Evolutionary conservation across 1,284 basidiomycete species (phyloP).

Genomic region (Fereydounia khargensis): DNA sequence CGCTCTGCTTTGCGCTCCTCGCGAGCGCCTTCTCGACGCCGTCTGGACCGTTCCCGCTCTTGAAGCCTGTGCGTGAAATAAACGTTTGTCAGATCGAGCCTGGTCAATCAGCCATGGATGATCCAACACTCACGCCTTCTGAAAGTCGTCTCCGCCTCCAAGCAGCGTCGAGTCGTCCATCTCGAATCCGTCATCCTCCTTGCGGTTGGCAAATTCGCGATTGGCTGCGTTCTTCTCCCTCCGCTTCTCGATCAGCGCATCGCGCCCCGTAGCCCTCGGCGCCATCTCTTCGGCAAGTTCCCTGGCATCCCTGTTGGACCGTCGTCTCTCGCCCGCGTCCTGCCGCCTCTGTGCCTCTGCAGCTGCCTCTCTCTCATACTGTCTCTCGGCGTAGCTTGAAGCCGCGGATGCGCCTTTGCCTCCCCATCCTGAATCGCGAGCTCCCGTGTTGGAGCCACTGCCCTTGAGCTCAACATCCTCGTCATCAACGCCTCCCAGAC

Average conservation of each 20-base stretch:
- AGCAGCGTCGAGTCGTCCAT: conserved; percentile 24
- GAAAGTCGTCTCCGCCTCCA: conserved; percentile 5
- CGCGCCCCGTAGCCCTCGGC: conserved; percentile 33
- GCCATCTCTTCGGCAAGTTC: conserved; percentile 10
- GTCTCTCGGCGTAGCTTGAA: conserved; percentile 1
- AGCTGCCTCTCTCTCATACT: conserved; percentile 9
- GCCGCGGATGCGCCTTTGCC: background rate
- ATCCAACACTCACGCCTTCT: background rate
- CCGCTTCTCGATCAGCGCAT: conserved; percentile 26
- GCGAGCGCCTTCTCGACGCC: conserved; percentile 6
- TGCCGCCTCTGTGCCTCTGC: background rate
- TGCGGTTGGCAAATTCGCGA: conserved; percentile 32
- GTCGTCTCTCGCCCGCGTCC: background rate
- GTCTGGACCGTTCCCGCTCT: background rate
- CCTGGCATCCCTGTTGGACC: background rate
- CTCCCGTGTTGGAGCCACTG: conserved; percentile 1
- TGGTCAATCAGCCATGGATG: background rate
- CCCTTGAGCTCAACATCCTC: background rate
- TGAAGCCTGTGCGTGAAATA: background rate
- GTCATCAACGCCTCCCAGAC: background rate
- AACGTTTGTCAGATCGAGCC: background rate
- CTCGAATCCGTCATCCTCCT: conserved; percentile 34
- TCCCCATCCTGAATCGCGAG: conserved; percentile 13
- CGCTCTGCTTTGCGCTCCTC: conserved; percentile 8
- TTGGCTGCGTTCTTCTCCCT: conserved; percentile 10